These are phyloP conservation scores for Phellopilus nigrolimitatus DNA, from an alignment of 1,284 basidiomycete species.

Conservation along the genomic window DNA sequence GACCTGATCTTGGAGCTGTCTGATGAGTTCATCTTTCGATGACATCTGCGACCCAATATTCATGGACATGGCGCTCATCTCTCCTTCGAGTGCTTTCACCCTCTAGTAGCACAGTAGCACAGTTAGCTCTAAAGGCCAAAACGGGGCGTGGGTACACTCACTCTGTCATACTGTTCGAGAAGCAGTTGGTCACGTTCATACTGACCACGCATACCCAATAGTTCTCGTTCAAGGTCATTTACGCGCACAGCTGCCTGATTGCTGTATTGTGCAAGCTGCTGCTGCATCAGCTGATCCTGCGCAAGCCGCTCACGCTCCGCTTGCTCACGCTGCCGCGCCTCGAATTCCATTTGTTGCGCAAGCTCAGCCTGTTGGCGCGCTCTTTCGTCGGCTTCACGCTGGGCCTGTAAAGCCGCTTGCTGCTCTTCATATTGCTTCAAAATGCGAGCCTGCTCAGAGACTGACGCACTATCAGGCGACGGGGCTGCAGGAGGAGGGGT, in stretches of 20 bases:
- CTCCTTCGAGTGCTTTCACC: constrained; percentile 94
- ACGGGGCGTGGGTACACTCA: constrained; percentile 41
- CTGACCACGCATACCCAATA: constrained; percentile 92
- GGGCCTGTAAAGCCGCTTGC: constrained; percentile 75
- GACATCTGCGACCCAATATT: constrained; percentile 86
- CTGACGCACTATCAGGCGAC: constrained; percentile 68
- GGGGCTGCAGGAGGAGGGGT: constrained; percentile 65
- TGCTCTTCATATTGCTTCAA: constrained; percentile 97
- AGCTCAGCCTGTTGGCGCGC: constrained; percentile 74
- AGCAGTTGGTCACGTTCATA: constrained; percentile 98
- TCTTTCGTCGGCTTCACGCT: constrained; percentile 82
- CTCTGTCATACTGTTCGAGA: constrained; percentile 95
- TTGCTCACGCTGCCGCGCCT: constrained; percentile 84
- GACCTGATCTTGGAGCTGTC: constrained; percentile 95
- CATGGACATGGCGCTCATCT: constrained; percentile 73
- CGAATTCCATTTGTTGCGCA: constrained; percentile 86
- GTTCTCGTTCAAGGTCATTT: constrained; percentile 83
- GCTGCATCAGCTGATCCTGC: constrained; percentile 81
- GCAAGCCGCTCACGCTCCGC: constrained; percentile 85
- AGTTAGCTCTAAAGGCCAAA: constrained; percentile 7
- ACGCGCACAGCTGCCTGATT: constrained; percentile 67
- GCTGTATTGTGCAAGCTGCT: constrained; percentile 74
- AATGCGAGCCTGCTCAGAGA: constrained; percentile 92
- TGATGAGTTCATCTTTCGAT: constrained; percentile 94
- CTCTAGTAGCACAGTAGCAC: constrained; percentile 45